These are phyloP conservation scores for Trichophyton rubrum DNA, from an alignment of 2,329 filamentous ascomycete genomes.

Conservation along the genomic window DNA sequence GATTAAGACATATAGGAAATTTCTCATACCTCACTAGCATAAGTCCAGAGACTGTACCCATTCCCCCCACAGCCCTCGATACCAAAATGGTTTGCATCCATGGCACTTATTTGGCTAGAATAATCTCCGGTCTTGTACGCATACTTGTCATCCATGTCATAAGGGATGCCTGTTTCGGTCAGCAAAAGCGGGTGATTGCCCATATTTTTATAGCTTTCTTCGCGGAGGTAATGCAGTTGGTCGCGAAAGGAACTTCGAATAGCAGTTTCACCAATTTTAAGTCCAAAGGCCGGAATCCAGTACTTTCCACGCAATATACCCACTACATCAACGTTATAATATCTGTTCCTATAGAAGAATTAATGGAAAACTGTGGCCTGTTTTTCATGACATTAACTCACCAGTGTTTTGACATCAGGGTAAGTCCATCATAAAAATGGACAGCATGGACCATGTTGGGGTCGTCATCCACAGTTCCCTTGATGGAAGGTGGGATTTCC, in stretches of 20 bases:
- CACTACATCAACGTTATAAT: conserved; percentile 94
- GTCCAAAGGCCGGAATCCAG: conserved; percentile 73
- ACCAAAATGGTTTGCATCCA: conserved; percentile 93
- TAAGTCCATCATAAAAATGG: conserved; percentile 95
- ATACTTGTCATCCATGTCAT: conserved; percentile 95
- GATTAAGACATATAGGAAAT: not conserved
- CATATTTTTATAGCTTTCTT: conserved; percentile 80
- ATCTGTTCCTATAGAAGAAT: conserved; percentile 51
- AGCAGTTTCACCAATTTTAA: conserved; percentile 83
- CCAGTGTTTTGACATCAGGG: conserved; percentile 96
- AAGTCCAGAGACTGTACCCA: conserved; percentile 83
- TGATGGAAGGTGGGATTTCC: conserved; percentile 79
- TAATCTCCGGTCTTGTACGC: conserved; percentile 96
- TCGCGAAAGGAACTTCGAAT: conserved; percentile 89
- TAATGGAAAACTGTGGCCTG: not conserved
- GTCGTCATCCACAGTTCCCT: conserved; percentile 79
- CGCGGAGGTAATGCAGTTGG: conserved; percentile 66
- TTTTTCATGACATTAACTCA: conserved; percentile 14
- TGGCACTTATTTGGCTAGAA: conserved; percentile 75
- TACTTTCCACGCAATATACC: conserved; percentile 84
- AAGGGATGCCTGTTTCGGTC: conserved; percentile 94
- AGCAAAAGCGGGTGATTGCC: conserved; percentile 80
- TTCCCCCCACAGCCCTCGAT: conserved; percentile 73
- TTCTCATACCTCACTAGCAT: conserved; percentile 53
- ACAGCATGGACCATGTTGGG: conserved; percentile 82